Evolutionary conservation across 257 asterid species (phyloP), one percentile per base, ranked within the genome.

Genomic region (Fraxinus americana): DNA sequence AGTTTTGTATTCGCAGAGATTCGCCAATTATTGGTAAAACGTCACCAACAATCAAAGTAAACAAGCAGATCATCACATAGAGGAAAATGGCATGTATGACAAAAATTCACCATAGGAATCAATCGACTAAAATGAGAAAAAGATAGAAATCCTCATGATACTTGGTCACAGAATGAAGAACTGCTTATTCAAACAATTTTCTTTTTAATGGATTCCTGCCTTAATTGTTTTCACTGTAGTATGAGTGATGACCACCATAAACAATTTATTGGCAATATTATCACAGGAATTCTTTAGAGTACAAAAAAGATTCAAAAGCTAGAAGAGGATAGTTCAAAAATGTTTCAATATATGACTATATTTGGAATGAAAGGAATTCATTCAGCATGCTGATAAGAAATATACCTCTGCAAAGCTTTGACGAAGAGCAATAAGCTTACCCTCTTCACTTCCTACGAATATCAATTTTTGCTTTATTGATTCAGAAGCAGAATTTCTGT

Each of bases 361-460:
- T 10, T 45, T 0, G 34, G 30, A 36, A 29, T n/a, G 30, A 14
- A 16, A 70, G 34, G 13, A 66, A 76, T 45, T 50, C 39, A 34
- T 1, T 23, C 27, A 30, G 45, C 70, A 32, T 65, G 73, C 69
- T n/a, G 17, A 77, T 50, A 14, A 80, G 59, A 74, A 38, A 21
- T 75, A 70, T 89, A 92, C 98, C 97, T 92, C 92, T 39, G 88
- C 81, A 87, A 94, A 94, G 83, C 89, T 83, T 87, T 93, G 99
- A 48, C 91, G 98, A 87, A 96, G 97, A 76, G 96, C 99, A 71
- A 92, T 83, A 80, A 92, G 91, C 83, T 93, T 96, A 75, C 99
- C 99, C 85, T 96, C 97, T 87, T 96, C 99, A 71, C 97, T 96
- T 77, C 99, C 99, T 21, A 91, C 99, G 74, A 79, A 96, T 43